These are phyloP conservation scores for Chamaenerion angustifolium DNA, from an alignment of 345 rosid species.

Conservation along the genomic window DNA sequence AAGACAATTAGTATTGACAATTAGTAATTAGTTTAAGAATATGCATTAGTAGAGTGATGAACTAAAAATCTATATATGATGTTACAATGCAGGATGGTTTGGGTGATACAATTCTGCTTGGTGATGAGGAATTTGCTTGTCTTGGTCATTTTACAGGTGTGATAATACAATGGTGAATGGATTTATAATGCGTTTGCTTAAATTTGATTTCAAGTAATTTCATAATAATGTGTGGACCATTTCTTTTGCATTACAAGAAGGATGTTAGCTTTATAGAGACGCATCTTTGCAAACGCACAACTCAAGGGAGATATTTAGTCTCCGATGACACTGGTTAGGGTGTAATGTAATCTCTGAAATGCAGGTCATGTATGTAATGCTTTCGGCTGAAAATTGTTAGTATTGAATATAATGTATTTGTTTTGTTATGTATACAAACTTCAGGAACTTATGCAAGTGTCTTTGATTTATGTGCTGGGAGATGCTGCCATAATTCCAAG, in stretches of 20 bases:
- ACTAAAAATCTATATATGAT: no score
- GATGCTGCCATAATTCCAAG: constrained; percentile 88
- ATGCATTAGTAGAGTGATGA: no score
- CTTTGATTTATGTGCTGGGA: constrained; percentile 90
- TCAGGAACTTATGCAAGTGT: constrained; percentile 46
- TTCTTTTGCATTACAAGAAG: constrained; percentile 26
- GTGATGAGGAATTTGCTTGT: no score
- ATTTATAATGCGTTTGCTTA: no score
- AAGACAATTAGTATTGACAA: no score
- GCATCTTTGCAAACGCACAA: constrained; percentile 52
- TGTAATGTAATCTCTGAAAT: not conserved
- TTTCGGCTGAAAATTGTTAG: constrained; percentile 28
- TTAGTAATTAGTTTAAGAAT: no score
- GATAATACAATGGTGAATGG: no score
- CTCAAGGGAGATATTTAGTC: constrained; percentile 73
- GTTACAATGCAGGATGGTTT: no score
- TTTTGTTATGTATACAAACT: no score
- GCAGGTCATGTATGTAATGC: constrained; percentile 85
- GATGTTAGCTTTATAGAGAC: constrained; percentile 34
- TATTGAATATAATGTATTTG: no score
- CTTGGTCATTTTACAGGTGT: no score
- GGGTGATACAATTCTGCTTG: no score
- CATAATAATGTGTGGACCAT: not conserved
- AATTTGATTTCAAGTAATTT: not conserved
- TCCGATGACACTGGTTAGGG: constrained; percentile 66